Evolutionary conservation across 2,329 filamentous ascomycete species (phyloP), one percentile per base, ranked within the genome.

Genomic region (Neonectria sp.): DNA sequence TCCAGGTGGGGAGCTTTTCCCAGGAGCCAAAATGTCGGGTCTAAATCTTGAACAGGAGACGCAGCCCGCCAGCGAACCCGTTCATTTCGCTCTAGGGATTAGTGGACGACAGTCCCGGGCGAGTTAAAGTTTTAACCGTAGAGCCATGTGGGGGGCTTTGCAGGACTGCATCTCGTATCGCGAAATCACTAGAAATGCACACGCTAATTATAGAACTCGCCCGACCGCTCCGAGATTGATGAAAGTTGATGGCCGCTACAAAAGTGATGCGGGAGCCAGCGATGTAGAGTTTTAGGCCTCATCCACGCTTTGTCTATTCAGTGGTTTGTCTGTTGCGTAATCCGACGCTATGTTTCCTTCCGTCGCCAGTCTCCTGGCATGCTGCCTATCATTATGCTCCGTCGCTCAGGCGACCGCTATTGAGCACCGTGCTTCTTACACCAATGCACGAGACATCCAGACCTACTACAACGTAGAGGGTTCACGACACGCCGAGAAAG

Each of bases 391-490:
- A 35, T 13, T 53, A 35, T 24, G 31, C 33, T 37, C 51, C n/a
- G n/a, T 53, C 51, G 31, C 31, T 15, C 51, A 53, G 31, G 29
- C 51, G 12, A 21, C 31, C 17, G 51, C 12, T 12, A 35, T 53
- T 24, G 51, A 53, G 9, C n/a, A 35, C 15, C 51, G 51, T 21
- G 51, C 31, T 21, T 25, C 51, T 33, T 35, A 35, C 29, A n/a
- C 11, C 6, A 37, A 11, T 53, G 51, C 51, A 15, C 31, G 27
- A 21, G 25, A 53, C 12, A 24, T 35, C 31, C 51, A 37, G 52
- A 15, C 24, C 48, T 74, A 73, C 29, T 61, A 69, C 13, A 57
- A 62, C 5, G 45, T 69, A 0, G 25, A 64, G 8, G 27, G 49
- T 4, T 3, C 11, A 2, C 29, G 48, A 4, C 71, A 73, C 29